Evolutionary conservation across 495 filamentous ascomycete species (phyloP), one percentile per base, ranked within the genome.

Genomic region (Pseudomonodictys pantanalensis): DNA sequence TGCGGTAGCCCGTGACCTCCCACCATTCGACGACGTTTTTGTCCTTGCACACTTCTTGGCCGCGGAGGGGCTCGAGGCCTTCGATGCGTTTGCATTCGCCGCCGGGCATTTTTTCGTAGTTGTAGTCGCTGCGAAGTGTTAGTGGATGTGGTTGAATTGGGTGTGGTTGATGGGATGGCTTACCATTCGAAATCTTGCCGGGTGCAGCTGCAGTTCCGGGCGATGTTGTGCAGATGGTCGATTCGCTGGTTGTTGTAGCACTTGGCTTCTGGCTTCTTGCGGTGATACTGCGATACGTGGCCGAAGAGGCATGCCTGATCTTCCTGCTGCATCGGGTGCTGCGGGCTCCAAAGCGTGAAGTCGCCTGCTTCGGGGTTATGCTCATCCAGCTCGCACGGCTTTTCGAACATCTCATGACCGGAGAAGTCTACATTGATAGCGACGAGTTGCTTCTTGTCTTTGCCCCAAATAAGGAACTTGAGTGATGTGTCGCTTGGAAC

Each of bases 141-240:
- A 24, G 23, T 32, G n/a, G n/a, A n/a, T n/a, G n/a, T n/a, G n/a
- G n/a, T n/a, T 33, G 15, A 20, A 39, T n/a, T 6, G 1, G 15
- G 43, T 6, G 15, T 10, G 24, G 61, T 76, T 62, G 72, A 67
- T 32, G 33, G 24, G 5, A 52, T 30, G 26, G 74, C 83, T 75
- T 75, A 95, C 91, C 93, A 99, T 81, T 99, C 95, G 73, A 85
- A 99, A 74, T 99, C 95, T 29, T 83, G 77, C 26, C 86, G 78
- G 1, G 81, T 87, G 71, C 95, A 99, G 54, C 81, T 76, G 77
- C 95, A 99, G 69, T 92, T 89, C 58, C 78, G 70, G 43, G 76
- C 76, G 59, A 88, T 81, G 41, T 79, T 78, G 74, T 90, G 88
- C 2, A 91, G 75, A 30, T 82, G 78, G 38, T 84, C 78, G 72